A percentile compares a stretch with the other conserved stretches of the same genome.
Evolutionary conservation across 1,139 yeast genomes (phyloP).

Genomic region (Pneumocystis oryctolagi): DNA sequence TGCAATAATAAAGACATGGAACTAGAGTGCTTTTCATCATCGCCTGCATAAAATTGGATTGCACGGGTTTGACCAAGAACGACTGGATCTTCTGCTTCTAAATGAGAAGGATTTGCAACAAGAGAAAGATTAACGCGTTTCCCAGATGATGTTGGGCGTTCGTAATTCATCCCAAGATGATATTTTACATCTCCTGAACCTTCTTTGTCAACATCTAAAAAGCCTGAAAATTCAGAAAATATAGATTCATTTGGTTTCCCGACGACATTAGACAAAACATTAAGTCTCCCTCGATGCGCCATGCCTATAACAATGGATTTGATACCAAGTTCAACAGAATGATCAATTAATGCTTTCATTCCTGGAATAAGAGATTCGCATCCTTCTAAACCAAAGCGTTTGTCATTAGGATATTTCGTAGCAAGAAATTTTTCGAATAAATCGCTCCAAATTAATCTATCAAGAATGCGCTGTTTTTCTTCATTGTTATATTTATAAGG

Average conservation of each 20-base stretch:
- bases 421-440: slow-evolving; percentile 84
- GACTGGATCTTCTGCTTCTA: slow-evolving; percentile 98
- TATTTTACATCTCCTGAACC: slow-evolving; percentile 99
- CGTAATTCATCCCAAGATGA: slow-evolving; percentile 98
- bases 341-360: slow-evolving; percentile 87
- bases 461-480: slow-evolving; percentile 90
- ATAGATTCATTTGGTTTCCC: slow-evolving; percentile 97
- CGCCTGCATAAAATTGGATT: slow-evolving; percentile 79
- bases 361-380: slow-evolving; percentile 95
- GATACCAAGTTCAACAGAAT: slow-evolving; percentile 81
- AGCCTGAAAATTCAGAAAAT: slow-evolving; percentile 89
- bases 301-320: slow-evolving; percentile 96
- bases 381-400: slow-evolving; percentile 97
- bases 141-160: slow-evolving; percentile 97
- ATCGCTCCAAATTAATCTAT: slow-evolving; percentile 92
- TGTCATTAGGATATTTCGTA: slow-evolving; percentile 93
- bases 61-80: slow-evolving; percentile 97
- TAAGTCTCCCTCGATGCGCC: slow-evolving; percentile 99
- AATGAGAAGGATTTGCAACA: slow-evolving; percentile 97
- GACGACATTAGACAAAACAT: slow-evolving; percentile 92
- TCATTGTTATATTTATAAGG: slow-evolving; percentile 76
- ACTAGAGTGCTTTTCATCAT: slow-evolving; percentile 64
- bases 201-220: slow-evolving; percentile 56
- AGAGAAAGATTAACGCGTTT: slow-evolving; percentile 86
- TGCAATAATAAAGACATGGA: slow-evolving; percentile 88